Evolutionary conservation across 129 eudicot species (phyloP).

Genomic region (Deinandra increscens): DNA sequence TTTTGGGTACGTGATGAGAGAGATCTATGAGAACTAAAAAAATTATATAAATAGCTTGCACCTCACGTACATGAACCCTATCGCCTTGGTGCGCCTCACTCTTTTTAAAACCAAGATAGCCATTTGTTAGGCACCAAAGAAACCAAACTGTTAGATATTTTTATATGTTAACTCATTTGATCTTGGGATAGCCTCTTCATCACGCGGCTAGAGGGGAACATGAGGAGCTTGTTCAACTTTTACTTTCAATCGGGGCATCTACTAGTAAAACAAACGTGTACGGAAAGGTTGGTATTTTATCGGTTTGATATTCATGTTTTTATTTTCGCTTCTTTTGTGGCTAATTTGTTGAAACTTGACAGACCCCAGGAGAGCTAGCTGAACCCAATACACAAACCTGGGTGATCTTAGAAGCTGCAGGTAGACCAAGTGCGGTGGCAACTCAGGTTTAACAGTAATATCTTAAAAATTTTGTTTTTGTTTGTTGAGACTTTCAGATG

Average conservation of each 20-base stretch:
- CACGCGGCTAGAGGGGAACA: constrained; percentile 96
- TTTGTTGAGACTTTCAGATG: background rate
- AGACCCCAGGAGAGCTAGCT: constrained; percentile 73
- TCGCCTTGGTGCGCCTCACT: no score
- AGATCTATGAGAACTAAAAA: no score
- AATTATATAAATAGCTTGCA: no score
- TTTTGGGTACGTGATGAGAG: no score
- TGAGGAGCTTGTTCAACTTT: constrained; percentile 47
- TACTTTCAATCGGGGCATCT: constrained; percentile 75
- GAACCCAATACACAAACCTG: constrained; percentile 62
- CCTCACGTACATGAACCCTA: no score
- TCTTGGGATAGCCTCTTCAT: constrained; percentile 73
- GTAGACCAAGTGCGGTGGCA: constrained; percentile 19
- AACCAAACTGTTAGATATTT: no score
- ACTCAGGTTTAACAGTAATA: constrained; percentile 7
- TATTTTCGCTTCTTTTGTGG: background rate
- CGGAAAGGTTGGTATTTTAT: constrained; percentile 59
- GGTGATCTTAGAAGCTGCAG: constrained; percentile 53
- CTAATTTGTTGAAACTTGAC: constrained; percentile 25
- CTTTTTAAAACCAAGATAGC: no score
- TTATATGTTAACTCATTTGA: no score
- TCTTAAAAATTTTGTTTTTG: background rate
- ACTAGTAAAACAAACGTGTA: constrained; percentile 54
- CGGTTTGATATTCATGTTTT: background rate
- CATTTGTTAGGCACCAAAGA: no score